These are phyloP conservation scores for Cytospora schulzeri DNA, from an alignment of 2,329 filamentous ascomycete species.

Conservation along the genomic window DNA sequence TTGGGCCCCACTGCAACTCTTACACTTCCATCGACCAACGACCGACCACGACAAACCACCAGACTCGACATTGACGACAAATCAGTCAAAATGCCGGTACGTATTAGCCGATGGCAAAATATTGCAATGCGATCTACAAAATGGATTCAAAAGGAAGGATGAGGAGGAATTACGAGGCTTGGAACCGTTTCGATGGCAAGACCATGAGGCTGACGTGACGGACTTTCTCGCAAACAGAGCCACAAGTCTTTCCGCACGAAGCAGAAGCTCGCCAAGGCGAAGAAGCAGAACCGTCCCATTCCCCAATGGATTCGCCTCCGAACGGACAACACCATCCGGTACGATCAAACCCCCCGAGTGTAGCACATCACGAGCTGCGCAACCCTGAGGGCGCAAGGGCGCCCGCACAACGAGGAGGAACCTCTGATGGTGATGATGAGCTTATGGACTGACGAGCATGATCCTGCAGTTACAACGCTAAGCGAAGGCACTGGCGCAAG, in stretches of 20 bases:
- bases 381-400: not conserved
- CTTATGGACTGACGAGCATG: slow-evolving; percentile 23
- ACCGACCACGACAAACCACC: slow-evolving; percentile 23
- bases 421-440: slow-evolving; percentile 13
- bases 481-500: slow-evolving; percentile 99
- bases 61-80: slow-evolving; percentile 37
- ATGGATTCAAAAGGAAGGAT: not conserved
- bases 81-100: slow-evolving; percentile 45
- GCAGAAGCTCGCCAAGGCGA: slow-evolving; percentile 99
- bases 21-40: slow-evolving; percentile 32
- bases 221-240: slow-evolving; percentile 62
- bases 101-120: slow-evolving; percentile 28
- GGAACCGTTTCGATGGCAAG: slow-evolving; percentile 12
- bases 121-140: not conserved
- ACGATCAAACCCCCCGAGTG: slow-evolving; percentile 47
- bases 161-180: not conserved
- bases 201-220: slow-evolving; percentile 24
- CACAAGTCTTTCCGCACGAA: slow-evolving; percentile 99
- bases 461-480: slow-evolving; percentile 89
- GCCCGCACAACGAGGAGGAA: slow-evolving; percentile 5
- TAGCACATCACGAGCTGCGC: not conserved
- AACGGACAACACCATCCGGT: slow-evolving; percentile 99
- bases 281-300: slow-evolving; percentile 99
- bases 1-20: slow-evolving; percentile 13
- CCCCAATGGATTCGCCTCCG: slow-evolving; percentile 99